These are phyloP conservation scores for Solanum commersonii DNA, from an alignment of 257 asterid species.

Conservation along the genomic window DNA sequence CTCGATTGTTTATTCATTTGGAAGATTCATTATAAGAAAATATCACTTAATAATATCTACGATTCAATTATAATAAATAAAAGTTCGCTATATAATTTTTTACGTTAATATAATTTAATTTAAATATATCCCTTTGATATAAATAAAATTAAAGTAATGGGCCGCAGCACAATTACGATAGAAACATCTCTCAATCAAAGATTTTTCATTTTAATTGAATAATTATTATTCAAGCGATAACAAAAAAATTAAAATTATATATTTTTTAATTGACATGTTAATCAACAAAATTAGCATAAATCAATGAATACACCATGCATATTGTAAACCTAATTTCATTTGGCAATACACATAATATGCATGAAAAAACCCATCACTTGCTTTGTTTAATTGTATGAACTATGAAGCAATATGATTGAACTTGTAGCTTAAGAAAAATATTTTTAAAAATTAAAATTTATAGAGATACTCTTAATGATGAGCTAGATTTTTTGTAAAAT, in stretches of 20 bases:
- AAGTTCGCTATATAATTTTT: background rate
- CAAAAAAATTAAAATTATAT: background rate
- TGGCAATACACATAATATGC: background rate
- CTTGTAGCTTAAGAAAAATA: too few relatives aligned
- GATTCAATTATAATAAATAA: background rate
- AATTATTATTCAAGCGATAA: background rate
- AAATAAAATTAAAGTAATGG: background rate
- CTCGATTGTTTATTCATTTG: background rate
- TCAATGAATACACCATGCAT: background rate
- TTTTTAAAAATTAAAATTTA: too few relatives aligned
- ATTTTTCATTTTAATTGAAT: background rate
- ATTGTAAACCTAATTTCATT: background rate
- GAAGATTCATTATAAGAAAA: background rate
- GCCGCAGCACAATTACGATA: background rate
- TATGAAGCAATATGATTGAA: too few relatives aligned
- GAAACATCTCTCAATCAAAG: background rate
- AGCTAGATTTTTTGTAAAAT: background rate
- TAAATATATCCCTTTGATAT: accelerated
- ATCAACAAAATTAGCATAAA: background rate
- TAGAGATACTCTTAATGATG: background rate
- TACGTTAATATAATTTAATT: background rate
- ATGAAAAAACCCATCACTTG: background rate
- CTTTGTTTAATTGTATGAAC: background rate
- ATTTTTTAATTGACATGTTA: background rate
- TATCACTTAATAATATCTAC: background rate